These are phyloP conservation scores for Ricinus communis DNA, from an alignment of 345 rosid species.

Conservation along the genomic window DNA sequence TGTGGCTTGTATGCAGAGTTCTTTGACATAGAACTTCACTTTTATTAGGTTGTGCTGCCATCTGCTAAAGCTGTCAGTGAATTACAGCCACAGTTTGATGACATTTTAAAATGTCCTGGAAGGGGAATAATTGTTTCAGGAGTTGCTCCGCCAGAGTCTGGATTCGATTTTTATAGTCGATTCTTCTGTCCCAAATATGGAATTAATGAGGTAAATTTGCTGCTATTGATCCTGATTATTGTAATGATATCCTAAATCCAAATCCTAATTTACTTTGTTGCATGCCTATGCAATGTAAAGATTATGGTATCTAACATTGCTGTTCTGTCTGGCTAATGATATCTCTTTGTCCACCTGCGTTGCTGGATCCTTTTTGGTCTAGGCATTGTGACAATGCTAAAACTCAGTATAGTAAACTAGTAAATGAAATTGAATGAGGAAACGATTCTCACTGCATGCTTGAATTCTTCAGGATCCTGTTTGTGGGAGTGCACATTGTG, in stretches of 20 bases:
- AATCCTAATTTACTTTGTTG: too few species aligned
- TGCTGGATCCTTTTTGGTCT: background rate
- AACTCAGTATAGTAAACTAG: background rate
- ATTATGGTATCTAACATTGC: too few species aligned
- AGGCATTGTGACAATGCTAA: background rate
- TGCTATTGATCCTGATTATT: background rate
- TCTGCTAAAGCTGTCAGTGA: slow-evolving; percentile 56
- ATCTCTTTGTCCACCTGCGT: too few species aligned
- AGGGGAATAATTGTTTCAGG: slow-evolving; percentile 61
- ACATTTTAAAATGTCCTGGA: slow-evolving; percentile 52
- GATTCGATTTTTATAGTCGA: slow-evolving; percentile 66
- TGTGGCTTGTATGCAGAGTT: background rate
- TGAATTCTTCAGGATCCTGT: slow-evolving; percentile 69
- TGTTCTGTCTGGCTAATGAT: too few species aligned
- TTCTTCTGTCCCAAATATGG: slow-evolving; percentile 64
- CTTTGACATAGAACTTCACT: background rate
- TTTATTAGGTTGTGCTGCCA: slow-evolving; percentile 56
- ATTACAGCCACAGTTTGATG: slow-evolving; percentile 50
- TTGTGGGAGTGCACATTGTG: slow-evolving; percentile 79
- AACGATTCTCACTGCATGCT: background rate
- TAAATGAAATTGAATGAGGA: background rate
- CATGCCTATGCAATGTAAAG: too few species aligned
- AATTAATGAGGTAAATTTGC: slow-evolving; percentile 52
- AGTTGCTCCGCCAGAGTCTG: slow-evolving; percentile 48
- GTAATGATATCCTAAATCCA: background rate